Base-by-base conservation (phyloP, 371 early-diverging fungal species). In the Rhizomucor miehei region DNA sequence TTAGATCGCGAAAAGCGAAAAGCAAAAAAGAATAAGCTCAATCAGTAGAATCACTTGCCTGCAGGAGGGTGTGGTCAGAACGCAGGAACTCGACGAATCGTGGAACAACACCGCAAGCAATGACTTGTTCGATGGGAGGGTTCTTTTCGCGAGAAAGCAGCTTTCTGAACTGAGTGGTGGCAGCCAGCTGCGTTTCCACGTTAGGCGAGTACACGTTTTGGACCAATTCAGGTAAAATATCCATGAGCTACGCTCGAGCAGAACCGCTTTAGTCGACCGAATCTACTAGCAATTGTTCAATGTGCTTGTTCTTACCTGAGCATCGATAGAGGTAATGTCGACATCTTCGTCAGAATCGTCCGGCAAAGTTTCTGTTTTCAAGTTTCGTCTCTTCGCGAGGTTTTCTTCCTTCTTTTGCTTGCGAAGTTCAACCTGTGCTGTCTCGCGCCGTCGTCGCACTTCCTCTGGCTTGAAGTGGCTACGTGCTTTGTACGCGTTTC, bases 61-160 rank as follows among this genome's bases (percentile, higher is more conserved):
- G 98, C 59, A 95, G 78, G 29, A 87, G 67, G 5, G 90, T 72
- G 68, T 93, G 75, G 14, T 73, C 80, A 47, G 85, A 84, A 44
- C 82, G 68, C 56, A 99, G 73, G 63, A 99, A 94, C 74, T 97
- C 91, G 35, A 98, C 95, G 75, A 99, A 97, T 44, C 91, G 84
- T 21, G 99, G 94, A 21, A 99, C 90, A 39, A 98, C 97, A 41
- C 95, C 95, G 65, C 90, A 90, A 48, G 80, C 81, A 63, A 99
- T 96, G 44, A 99, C 96, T 69, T 93, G 89, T 56, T 93, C 93
- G 65, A 99, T 99, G 35, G 99, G 99, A 38, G 99, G 99, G 73
- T 92, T 92, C 57, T 84, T 86, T 70, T 97, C 99, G 68, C 95
- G 95, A 21, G 97, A 95, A 36, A 99, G 86, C 12, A 98, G 75